Conservation (phyloP, 768 basidiomycete species). For the Crepidotus variabilis region DNA sequence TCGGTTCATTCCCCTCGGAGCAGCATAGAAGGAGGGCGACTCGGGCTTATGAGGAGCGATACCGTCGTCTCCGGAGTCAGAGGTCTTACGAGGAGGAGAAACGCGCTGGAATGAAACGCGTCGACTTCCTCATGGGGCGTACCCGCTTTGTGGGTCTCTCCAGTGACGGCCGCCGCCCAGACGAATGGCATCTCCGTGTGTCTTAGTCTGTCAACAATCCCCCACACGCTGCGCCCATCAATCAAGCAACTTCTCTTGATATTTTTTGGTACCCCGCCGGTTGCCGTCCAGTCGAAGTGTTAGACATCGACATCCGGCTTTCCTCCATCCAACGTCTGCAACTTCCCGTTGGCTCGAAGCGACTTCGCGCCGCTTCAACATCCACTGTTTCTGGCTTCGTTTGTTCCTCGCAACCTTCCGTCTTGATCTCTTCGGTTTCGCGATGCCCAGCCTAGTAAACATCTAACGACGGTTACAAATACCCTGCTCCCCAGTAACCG, state of each 20-base stretch:
- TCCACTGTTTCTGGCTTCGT: neutral
- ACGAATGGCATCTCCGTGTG: conserved; percentile 9
- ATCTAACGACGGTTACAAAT: neutral
- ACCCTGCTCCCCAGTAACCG: neutral
- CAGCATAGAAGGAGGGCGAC: conserved; percentile 34
- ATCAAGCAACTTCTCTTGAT: neutral
- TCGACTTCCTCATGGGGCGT: conserved; percentile 52
- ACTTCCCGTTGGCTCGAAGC: neutral
- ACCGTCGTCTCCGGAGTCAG: conserved; percentile 29
- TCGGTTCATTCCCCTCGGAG: conserved; percentile 30
- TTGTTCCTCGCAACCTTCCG: neutral
- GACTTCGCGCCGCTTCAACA: neutral
- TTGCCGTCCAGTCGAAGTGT: neutral
- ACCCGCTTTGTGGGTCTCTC: conserved; percentile 45
- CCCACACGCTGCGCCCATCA: neutral
- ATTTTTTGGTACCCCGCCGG: neutral
- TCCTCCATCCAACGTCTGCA: neutral
- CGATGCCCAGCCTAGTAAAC: neutral
- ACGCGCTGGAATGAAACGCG: conserved; percentile 47
- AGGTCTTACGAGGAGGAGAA: conserved; percentile 42
- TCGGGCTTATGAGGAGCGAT: conserved; percentile 45
- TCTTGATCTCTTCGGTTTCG: neutral
- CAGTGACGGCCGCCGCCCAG: conserved; percentile 4
- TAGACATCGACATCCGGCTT: neutral
- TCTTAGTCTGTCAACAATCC: neutral